Conservation (phyloP, 2,329 filamentous ascomycete species). For the Nothopassalora personata region DNA sequence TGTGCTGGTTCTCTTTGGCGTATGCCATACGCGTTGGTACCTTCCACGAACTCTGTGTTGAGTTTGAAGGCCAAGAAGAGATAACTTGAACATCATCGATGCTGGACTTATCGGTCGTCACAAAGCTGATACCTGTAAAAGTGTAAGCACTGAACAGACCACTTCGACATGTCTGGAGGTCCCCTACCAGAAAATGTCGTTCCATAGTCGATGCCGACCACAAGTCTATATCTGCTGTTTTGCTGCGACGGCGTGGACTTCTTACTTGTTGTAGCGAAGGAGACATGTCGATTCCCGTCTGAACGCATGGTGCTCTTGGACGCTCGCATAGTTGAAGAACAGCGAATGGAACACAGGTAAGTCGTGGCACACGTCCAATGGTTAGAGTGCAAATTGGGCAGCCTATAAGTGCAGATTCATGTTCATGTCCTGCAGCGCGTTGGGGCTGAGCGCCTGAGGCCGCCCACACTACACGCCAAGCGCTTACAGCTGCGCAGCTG, state of each 20-base stretch:
- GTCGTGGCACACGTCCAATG: background rate
- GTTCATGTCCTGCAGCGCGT: background rate
- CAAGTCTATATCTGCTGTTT: constrained; percentile 9
- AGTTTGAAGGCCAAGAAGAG: constrained; percentile 11
- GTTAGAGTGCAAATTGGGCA: background rate
- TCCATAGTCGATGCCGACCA: constrained; percentile 15
- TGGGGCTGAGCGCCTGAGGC: constrained; percentile 2
- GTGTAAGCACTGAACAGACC: background rate
- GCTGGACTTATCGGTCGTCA: constrained; percentile 14
- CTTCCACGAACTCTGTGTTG: constrained; percentile 11
- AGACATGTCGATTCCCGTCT: background rate
- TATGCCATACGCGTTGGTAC: constrained; percentile 16
- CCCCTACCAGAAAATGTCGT: constrained; percentile 5
- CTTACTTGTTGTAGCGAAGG: background rate
- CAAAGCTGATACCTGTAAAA: constrained; percentile 13
- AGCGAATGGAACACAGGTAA: background rate
- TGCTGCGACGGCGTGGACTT: background rate
- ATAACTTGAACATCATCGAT: constrained; percentile 16
- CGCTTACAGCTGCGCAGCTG: background rate
- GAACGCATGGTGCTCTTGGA: background rate
- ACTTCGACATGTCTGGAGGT: background rate
- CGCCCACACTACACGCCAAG: background rate
- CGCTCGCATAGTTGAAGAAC: background rate
- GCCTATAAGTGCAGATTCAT: background rate
- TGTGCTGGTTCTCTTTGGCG: constrained; percentile 9